Evolutionary conservation across 768 basidiomycete species (phyloP), one percentile per base, ranked within the genome.

Genomic region (Pulveroboletus frians): DNA sequence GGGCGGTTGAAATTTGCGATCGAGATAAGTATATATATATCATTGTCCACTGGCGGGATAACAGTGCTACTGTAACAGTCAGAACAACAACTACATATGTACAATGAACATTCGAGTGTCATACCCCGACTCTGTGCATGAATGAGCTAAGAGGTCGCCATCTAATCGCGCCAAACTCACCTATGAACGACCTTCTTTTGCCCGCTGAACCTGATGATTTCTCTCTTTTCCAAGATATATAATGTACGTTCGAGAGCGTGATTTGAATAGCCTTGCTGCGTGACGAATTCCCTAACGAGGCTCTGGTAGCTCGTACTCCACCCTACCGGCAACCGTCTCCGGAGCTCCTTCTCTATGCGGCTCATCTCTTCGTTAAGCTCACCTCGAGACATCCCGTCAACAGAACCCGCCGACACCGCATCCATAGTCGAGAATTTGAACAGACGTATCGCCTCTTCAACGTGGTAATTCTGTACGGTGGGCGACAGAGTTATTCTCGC

Each of bases 361-460:
- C 76, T 72, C 77, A 97, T 92, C 71, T 98, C 95, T 46, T 93
- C 93, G 65, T 94, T 93, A 34, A 98, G 71, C 59, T 93, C 92
- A 4, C 87, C 85, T 37, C 94, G 81, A 13, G 92, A 89, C 50
- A 98, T 73, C 0, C 96, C 96, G 58, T 98, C 96, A 15, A 87
- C 84, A 29, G 90, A 86, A 11, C 96, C 94, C 1, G 93, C 92
- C 11, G 89, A 87, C 23, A 98, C 94, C 21, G 96, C 96, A 65
- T 98, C 93, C 95, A 99, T 98, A 3, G 96, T 98, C 9, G 94
- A 97, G 71, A 85, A 94, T 63, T 95, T 98, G 84, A 99, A 99
- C 36, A 99, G 70, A 9, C 96, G 87, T 58, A 98, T 97, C 6
- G 96, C 90, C 68, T 99, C 96, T 68, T 97, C 94, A 20, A 98